These are phyloP conservation scores for Veloporphyrellus conicus DNA, from an alignment of 1,284 basidiomycete genomes.

Conservation along the genomic window DNA sequence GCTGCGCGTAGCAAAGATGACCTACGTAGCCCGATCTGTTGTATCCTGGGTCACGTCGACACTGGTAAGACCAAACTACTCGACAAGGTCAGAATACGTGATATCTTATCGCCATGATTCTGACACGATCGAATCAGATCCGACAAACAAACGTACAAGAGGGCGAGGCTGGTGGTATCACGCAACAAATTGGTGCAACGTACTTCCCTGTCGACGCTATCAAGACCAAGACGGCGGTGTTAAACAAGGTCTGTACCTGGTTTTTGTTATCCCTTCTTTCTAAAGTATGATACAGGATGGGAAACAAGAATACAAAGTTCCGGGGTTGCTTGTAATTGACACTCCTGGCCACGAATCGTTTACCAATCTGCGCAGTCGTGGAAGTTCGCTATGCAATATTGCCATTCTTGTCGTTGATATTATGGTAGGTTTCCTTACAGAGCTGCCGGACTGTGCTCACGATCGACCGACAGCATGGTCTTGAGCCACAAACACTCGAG, in stretches of 20 bases:
- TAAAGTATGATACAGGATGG: constrained; percentile 51
- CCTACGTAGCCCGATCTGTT: constrained; percentile 95
- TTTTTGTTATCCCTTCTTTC: constrained; percentile 1
- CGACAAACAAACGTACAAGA: constrained; percentile 99
- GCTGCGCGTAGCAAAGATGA: constrained; percentile 87
- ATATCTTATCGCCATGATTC: constrained; percentile 3
- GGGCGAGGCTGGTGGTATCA: constrained; percentile 99
- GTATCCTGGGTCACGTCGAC: constrained; percentile 99
- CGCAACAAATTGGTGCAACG: constrained; percentile 99
- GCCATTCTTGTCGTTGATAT: constrained; percentile 99
- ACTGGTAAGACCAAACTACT: constrained; percentile 98
- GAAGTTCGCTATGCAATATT: constrained; percentile 98
- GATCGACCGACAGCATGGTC: constrained; percentile 68
- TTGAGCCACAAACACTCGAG: constrained; percentile 97
- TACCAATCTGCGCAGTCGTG: constrained; percentile 93
- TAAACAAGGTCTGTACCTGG: constrained; percentile 67
- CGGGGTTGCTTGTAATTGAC: constrained; percentile 95
- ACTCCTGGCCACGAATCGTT: constrained; percentile 99
- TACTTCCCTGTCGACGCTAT: constrained; percentile 99
- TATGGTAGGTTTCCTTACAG: constrained; percentile 56
- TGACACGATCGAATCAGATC: constrained; percentile 55
- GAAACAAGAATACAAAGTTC: constrained; percentile 90
- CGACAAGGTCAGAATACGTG: constrained; percentile 71
- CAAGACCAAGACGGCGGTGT: constrained; percentile 84
- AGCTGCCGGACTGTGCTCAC: constrained; percentile 13